Evolutionary conservation across 2,329 filamentous ascomycete species (phyloP).

Genomic region (Penicillium concentricum): DNA sequence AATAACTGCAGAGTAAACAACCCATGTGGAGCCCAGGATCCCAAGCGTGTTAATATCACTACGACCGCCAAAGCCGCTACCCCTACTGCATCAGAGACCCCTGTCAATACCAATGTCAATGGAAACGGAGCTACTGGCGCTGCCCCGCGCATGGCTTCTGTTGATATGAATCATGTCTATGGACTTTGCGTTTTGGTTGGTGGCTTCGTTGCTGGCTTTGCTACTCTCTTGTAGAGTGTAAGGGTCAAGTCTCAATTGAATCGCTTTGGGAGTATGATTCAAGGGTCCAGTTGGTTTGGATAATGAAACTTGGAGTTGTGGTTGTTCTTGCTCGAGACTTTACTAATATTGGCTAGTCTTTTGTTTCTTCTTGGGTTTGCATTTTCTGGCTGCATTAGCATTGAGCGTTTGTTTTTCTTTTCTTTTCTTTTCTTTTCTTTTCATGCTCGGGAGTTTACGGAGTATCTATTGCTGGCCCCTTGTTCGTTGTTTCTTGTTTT

Average conservation of each 20-base stretch:
- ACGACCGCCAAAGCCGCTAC: conserved; percentile 42
- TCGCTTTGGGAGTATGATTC: neutral
- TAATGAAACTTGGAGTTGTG: neutral
- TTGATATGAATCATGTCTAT: conserved; percentile 57
- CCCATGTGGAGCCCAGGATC: conserved; percentile 62
- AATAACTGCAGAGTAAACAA: conserved; percentile 53
- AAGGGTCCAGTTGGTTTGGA: neutral
- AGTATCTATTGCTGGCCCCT: neutral
- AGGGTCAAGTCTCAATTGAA: neutral
- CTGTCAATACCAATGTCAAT: conserved; percentile 34
- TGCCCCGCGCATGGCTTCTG: conserved; percentile 33
- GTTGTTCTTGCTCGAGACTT: neutral
- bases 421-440: conserved; percentile 4
- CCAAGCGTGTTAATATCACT: conserved; percentile 54
- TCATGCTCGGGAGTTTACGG: conserved; percentile 8
- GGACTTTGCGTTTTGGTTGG: conserved; percentile 55
- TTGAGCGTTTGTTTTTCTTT: conserved; percentile 11
- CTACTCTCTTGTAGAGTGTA: conserved; percentile 48
- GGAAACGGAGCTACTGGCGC: conserved; percentile 29
- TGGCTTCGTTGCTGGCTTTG: conserved; percentile 59
- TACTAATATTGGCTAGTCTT: neutral
- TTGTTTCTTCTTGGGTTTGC: neutral
- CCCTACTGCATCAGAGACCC: conserved; percentile 36
- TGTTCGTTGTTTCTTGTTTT: neutral
- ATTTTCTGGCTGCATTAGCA: conserved; percentile 17